Evolutionary conservation across 2,329 filamentous ascomycete genomes (phyloP), one percentile per base, ranked within the genome.

Genomic region (Podosphaera fusca): DNA sequence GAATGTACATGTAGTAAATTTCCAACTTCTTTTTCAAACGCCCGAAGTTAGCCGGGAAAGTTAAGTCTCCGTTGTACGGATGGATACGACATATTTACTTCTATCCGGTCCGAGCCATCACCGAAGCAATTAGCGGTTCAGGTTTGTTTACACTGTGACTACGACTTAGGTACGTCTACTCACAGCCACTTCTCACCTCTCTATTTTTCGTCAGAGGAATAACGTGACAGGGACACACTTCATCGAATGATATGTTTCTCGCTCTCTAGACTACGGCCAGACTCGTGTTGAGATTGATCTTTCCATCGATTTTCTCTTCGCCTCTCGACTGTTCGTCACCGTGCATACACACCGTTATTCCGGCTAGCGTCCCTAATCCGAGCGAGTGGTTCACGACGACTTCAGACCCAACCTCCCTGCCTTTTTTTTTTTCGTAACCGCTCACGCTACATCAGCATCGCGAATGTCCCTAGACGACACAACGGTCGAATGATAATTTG

Each of bases 381-480:
- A 50, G 47, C 29, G 29, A 30, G 29, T 50, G 29, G 47, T 34
- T 31, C 31, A 50, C 29, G 29, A 34, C 31, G 5, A 31, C 31
- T 29, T 8, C 31, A 31, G 9, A 34, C 29, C 47, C 31, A 50
- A 29, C 21, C 47, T 50, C 29, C 29, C 31, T 34, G 30, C 5
- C 21, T n/a, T 8, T 42, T 42, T 42, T 12, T 49, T 49, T 49
- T 49, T 30, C 30, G n/a, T 14, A n/a, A 49, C 10, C 30, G n/a
- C 46, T 49, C n/a, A 29, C 46, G 8, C 30, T 29, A 7, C 46
- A 49, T 42, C 5, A 29, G 21, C 30, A 10, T 4, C n/a, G 5
- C 46, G 4, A 7, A 65, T 65, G 63, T 60, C 62, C 63, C 56
- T 57, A 35, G 58, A 58, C 59, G 38, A 57, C 52, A 55, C 55